These are phyloP conservation scores for Didymella lethalis DNA, from an alignment of 2,329 filamentous ascomycete genomes.

Conservation along the genomic window DNA sequence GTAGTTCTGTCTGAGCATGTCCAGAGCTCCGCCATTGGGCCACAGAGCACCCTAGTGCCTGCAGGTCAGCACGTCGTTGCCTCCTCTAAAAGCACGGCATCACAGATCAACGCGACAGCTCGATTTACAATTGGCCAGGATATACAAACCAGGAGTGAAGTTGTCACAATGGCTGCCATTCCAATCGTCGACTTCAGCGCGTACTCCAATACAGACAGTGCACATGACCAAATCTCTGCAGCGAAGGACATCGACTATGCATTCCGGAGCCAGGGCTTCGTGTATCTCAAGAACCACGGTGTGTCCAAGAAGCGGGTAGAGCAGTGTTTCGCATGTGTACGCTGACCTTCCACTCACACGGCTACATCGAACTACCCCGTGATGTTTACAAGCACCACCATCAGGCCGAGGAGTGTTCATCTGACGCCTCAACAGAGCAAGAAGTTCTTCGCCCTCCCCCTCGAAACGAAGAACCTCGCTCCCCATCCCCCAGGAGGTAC, in stretches of 20 bases:
- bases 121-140: background rate
- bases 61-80: slow-evolving; percentile 6
- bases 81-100: background rate
- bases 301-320: slow-evolving; percentile 42
- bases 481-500: slow-evolving; percentile 51
- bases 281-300: slow-evolving; percentile 53
- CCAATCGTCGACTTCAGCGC: slow-evolving; percentile 43
- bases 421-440: slow-evolving; percentile 31
- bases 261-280: slow-evolving; percentile 52
- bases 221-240: slow-evolving; percentile 26
- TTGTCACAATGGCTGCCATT: slow-evolving; percentile 25
- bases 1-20: background rate
- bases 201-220: slow-evolving; percentile 30
- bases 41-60: background rate
- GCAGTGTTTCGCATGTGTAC: slow-evolving; percentile 41
- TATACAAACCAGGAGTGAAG: background rate
- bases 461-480: slow-evolving; percentile 48
- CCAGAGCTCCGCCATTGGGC: background rate
- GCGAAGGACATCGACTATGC: slow-evolving; percentile 50
- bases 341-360: background rate
- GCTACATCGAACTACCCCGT: no score
- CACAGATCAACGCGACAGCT: background rate
- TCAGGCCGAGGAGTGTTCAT: background rate
- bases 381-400: no score
- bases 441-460: slow-evolving; percentile 50